Base-by-base conservation (phyloP, 2,329 filamentous ascomycete species). In the Esteya vermicola region DNA sequence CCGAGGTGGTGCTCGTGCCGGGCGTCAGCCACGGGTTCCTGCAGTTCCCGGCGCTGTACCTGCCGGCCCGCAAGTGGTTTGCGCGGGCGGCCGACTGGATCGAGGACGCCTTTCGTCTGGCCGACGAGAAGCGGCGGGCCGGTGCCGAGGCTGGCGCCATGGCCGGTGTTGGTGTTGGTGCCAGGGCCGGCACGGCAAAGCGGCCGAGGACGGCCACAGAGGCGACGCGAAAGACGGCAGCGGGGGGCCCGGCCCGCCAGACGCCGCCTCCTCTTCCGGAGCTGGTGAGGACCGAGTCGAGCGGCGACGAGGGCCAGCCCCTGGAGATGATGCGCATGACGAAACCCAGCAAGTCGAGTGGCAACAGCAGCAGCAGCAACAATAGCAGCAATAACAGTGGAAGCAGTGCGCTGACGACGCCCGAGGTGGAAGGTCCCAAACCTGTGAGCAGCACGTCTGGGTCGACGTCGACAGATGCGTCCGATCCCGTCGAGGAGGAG, bases 21-120 rank as follows among this genome's bases (percentile, higher is more conserved):
- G 88, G 89, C 0, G 85, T 94, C 36, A 86, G 79, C 4, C 91
- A 98, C 52, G 91, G 91, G 1, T 98, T 98, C 58, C 62, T 95
- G 50, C 88, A 95, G 54, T 94, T 98, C 54, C 85, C 85, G 0
- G 69, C 75, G 1, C 67, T 95, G 4, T 98, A 93, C 50, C 86
- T 86, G 0, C 85, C 91, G 9, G 88, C 84, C 1, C 93, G 86
- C 84, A 81, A 80, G 51, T 80, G 93, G 53, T 83, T 96, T 50
- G 75, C 81, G 47, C 73, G 81, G 26, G 84, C 82, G 46, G 80
- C 77, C 0, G 63, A 68, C 14, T 96, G 89, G 89, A 86, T 95
- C 49, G 70, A 79, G 35, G 78, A 86, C 22, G 69, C 86, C 0
- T 89, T 94, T 37, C 60, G 60, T 41, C 65, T 58, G 27, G 73